Percentiles rank a stretch among this genome's conserved stretches.
These are phyloP conservation scores for Cylindrotheca fusiformis DNA, from an alignment of 108 stramenopile genomes.

Conservation along the genomic window DNA sequence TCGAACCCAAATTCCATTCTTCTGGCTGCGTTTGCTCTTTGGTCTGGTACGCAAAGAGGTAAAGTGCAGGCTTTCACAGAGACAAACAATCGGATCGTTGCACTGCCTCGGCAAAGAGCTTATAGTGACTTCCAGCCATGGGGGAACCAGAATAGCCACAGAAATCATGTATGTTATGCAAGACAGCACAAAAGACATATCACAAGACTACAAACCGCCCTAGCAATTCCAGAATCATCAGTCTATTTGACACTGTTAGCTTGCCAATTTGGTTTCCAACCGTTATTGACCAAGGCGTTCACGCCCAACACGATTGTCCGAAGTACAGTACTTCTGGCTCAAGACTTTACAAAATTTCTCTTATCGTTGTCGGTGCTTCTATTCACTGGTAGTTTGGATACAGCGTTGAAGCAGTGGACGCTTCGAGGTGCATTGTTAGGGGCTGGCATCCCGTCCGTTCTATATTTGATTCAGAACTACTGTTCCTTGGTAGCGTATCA, in stretches of 20 bases:
- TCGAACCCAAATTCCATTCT: no score
- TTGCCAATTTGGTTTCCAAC: slow-evolving; percentile 85
- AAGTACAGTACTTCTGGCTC: slow-evolving; percentile 65
- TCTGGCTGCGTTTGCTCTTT: no score
- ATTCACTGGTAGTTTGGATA: slow-evolving; percentile 28
- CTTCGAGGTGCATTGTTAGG: slow-evolving; percentile 33
- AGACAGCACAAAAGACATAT: no score
- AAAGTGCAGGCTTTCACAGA: no score
- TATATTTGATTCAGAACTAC: slow-evolving; percentile 81
- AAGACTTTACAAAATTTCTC: slow-evolving; percentile 54
- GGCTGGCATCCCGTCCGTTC: slow-evolving; percentile 68
- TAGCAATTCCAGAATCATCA: background rate
- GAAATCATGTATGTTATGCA: no score
- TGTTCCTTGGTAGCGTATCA: slow-evolving; percentile 69
- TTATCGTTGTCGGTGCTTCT: slow-evolving; percentile 39
- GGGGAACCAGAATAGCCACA: no score
- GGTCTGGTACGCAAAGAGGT: no score
- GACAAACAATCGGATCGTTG: no score
- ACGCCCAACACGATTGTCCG: slow-evolving; percentile 51
- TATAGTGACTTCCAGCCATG: no score
- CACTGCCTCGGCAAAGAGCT: no score
- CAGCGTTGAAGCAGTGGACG: slow-evolving; percentile 43
- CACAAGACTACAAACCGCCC: background rate
- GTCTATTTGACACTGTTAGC: slow-evolving; percentile 56
- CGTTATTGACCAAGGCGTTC: slow-evolving; percentile 60